Evolutionary conservation across 345 rosid species (phyloP), one percentile per base, ranked within the genome.

Genomic region (Mallotus nudiflorus): DNA sequence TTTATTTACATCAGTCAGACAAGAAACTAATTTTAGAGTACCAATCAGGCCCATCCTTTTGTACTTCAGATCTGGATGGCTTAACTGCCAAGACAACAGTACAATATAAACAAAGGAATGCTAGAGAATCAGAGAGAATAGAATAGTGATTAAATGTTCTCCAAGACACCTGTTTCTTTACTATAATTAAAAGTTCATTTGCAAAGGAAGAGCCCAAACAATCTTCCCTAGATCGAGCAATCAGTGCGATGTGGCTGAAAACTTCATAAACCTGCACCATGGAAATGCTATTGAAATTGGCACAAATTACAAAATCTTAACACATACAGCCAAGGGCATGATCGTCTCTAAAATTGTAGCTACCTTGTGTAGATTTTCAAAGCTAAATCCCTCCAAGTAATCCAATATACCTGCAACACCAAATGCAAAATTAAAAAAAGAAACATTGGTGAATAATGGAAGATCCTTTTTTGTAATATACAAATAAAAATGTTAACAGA

Each of bases 1-100:
- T 81, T 71, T 62, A 63, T 73, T 82, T 75, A 63, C 82, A 82
- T 82, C 85, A 14, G 85, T 91, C 60, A 92, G 80, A 79, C 85
- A 81, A 42, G 92, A 85, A 63, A 89, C 86, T 57, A 89, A 83
- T 82, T 87, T 86, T 66, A 92, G 78, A 59, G 80, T 83, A 67
- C 97, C 97, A 61, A 89, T 87, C 69, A 89, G 60, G 8, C 97
- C 97, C 92, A 92, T 92, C 85, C 78, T 89, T 84, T 87, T 88
- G 88, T 88, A 92, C 80, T 84, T 88, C 73, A 89, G 56, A 65
- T 88, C 90, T 16, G 89, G 80, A 81, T 92, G 97, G 80, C 76
- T 85, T 52, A 89, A 84, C 97, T 92, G 82, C 42, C 70, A 65
- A 56, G 55, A 62, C 33, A 48, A 69, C n/a, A 66, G 29, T 51